Evolutionary conservation across 1,284 basidiomycete species (phyloP), one percentile per base, ranked within the genome.

Genomic region (Marasmius oreades): DNA sequence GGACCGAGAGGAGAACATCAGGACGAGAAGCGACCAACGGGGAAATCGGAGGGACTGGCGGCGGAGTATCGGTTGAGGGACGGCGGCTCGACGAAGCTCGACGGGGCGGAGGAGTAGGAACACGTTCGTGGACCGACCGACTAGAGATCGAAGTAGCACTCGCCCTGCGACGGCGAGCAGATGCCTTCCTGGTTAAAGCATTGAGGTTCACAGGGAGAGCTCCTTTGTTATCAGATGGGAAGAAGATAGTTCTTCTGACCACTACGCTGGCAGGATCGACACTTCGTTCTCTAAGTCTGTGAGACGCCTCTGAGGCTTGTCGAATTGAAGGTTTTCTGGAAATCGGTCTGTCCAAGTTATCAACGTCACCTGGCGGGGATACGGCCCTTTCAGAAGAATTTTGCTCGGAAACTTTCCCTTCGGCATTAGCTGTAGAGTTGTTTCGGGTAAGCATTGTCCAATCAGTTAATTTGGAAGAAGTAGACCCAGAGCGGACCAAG

Each of bases 81-180:
- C 87, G 81, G 61, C 79, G 79, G 26, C 70, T 68, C 31, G 76
- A 73, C 33, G 77, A 71, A 5, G 78, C 71, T 60, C 82, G 81
- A n/a, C 86, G 81, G 33, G 89, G 90, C 18, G 88, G 88, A 23
- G 89, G 90, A 1, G 90, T 92, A 18, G 90, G 90, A n/a, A 75
- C 85, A 53, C 90, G 85, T 62, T 92, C 89, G 62, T 88, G 86
- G 22, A 92, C 75, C 31, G 90, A 90, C 53, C 84, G 82, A 62
- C 71, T 80, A 2, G 85, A 86, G 31, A 71, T 67, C 1, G 83
- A 85, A 18, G 76, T 74, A 14, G 77, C 75, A 62, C 88, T 87
- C 14, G 76, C 75, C 55, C 86, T 78, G 31, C 82, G 81, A 44
- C 82, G 82, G 51, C 81, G 77, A 31, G 73, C 69, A 20, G 85